Percentiles rank a stretch among this genome's conserved stretches.
Evolutionary conservation across 1,284 basidiomycete genomes (phyloP).

Genomic region (Ustilago curta): DNA sequence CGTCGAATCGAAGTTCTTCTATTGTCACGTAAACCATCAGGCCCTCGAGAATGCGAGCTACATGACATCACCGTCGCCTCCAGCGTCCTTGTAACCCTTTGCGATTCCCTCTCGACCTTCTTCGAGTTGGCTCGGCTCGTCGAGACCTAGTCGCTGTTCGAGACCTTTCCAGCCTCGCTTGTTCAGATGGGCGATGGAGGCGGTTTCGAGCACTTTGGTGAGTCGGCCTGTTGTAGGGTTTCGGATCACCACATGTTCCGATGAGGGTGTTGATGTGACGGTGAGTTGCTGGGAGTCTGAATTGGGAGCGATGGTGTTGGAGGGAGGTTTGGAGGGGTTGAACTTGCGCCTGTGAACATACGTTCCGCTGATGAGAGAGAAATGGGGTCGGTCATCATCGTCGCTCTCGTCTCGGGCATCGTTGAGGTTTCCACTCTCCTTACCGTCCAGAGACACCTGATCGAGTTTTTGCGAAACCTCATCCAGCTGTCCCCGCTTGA

Average conservation of each 20-base stretch:
- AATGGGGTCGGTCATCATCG: conserved; percentile 75
- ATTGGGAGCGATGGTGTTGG: conserved; percentile 2
- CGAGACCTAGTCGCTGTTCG: conserved; percentile 82
- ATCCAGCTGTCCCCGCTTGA: conserved; percentile 21
- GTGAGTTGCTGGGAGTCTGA: conserved; percentile 9
- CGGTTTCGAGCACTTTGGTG: conserved; percentile 70
- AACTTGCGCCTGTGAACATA: conserved; percentile 83
- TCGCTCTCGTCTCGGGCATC: conserved; percentile 52
- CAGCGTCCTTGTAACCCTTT: conserved; percentile 77
- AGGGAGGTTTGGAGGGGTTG: conserved; percentile 57
- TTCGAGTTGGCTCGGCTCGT: conserved; percentile 83
- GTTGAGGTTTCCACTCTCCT: conserved; percentile 21
- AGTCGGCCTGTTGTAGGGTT: conserved; percentile 76
- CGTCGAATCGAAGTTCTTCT: background rate
- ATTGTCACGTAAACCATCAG: background rate
- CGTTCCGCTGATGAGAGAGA: conserved; percentile 87
- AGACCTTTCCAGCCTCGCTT: conserved; percentile 83
- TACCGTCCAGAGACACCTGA: conserved; percentile 11
- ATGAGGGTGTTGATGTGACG: background rate
- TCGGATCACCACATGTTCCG: conserved; percentile 73
- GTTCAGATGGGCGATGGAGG: conserved; percentile 75
- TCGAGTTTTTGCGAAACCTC: background rate
- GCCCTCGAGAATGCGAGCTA: conserved; percentile 1
- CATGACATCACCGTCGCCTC: conserved; percentile 48
- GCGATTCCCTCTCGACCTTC: conserved; percentile 91